Evolutionary conservation across 1,284 basidiomycete genomes (phyloP).

Genomic region (Ustilago curta): DNA sequence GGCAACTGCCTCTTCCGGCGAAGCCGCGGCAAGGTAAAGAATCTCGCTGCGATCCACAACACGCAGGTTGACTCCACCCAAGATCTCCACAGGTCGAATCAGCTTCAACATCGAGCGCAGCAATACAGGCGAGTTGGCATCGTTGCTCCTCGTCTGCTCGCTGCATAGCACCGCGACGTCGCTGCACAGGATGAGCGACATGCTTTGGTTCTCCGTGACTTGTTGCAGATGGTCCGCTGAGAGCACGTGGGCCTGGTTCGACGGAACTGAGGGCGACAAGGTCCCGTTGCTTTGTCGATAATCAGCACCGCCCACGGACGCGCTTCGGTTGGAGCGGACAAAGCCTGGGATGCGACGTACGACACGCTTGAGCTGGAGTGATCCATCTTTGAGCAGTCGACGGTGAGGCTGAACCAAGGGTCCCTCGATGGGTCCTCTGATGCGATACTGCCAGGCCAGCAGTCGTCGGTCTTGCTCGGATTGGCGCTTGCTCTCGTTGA

Average conservation of each 20-base stretch:
- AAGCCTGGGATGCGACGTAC: conserved; percentile 88
- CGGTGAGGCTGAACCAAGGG: conserved; percentile 98
- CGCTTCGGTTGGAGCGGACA: conserved; percentile 70
- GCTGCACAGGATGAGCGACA: conserved; percentile 80
- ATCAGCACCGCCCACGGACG: conserved; percentile 15
- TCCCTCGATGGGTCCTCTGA: conserved; percentile 89
- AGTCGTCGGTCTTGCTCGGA: conserved; percentile 56
- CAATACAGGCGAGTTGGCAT: conserved; percentile 22
- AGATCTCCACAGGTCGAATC: conserved; percentile 41
- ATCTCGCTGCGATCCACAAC: conserved; percentile 54
- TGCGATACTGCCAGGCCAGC: conserved; percentile 81
- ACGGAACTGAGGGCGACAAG: conserved; percentile 6
- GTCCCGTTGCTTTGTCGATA: conserved; percentile 4
- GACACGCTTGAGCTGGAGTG: conserved; percentile 83
- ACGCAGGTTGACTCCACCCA: conserved; percentile 47
- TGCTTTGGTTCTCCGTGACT: conserved; percentile 41
- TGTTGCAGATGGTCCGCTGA: conserved; percentile 87
- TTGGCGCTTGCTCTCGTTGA: conserved; percentile 71
- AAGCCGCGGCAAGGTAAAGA: conserved; percentile 51
- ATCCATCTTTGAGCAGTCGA: conserved; percentile 75
- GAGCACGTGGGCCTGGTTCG: conserved; percentile 72
- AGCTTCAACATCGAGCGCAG: conserved; percentile 39
- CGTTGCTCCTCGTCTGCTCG: conserved; percentile 71
- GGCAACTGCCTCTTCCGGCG: conserved; percentile 43
- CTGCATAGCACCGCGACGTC: conserved; percentile 90